phyloP scores from a whole-genome alignment of 2,329 filamentous ascomycete species.

The Xenosphaeropsis pyriputrescens region DNA sequence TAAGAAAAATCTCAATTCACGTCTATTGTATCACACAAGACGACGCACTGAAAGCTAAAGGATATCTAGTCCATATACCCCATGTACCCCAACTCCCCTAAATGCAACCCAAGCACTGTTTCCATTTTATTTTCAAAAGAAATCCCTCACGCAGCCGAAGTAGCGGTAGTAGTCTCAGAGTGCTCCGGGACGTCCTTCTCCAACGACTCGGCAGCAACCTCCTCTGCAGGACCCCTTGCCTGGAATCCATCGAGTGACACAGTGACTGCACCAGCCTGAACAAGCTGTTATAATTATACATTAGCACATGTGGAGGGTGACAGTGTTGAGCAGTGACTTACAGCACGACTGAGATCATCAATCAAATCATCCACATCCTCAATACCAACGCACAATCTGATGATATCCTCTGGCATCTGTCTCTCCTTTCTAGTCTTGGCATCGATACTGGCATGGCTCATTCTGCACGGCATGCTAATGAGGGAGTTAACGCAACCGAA shows the following conservation, averaged over 20 bases:
- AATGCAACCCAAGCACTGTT: too few species aligned
- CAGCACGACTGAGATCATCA: slow-evolving; percentile 80
- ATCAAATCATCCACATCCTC: slow-evolving; percentile 86
- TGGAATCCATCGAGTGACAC: slow-evolving; percentile 74
- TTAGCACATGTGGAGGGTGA: slow-evolving; percentile 7
- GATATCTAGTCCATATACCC: too few species aligned
- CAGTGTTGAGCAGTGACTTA: slow-evolving; percentile 33
- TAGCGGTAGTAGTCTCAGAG: too few species aligned
- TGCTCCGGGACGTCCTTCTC: too few species aligned
- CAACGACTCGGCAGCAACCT: too few species aligned
- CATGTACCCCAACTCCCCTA: too few species aligned
- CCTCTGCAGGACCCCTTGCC: slow-evolving; percentile 24
- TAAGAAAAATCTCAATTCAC: too few species aligned
- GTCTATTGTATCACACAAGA: too few species aligned
- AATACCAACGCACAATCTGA: slow-evolving; percentile 89
- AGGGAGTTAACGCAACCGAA: slow-evolving; percentile 97
- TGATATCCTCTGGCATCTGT: slow-evolving; percentile 92
- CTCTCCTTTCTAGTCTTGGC: slow-evolving; percentile 81
- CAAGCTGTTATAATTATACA: slow-evolving; percentile 47
- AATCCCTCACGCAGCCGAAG: too few species aligned
- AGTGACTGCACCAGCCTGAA: slow-evolving; percentile 85
- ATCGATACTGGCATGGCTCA: slow-evolving; percentile 98
- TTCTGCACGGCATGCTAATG: slow-evolving; percentile 98
- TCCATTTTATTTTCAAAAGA: too few species aligned
- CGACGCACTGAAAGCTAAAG: too few species aligned